phyloP scores from a whole-genome alignment of 2,329 filamentous ascomycete species.

The Hypoxylon sp. region DNA sequence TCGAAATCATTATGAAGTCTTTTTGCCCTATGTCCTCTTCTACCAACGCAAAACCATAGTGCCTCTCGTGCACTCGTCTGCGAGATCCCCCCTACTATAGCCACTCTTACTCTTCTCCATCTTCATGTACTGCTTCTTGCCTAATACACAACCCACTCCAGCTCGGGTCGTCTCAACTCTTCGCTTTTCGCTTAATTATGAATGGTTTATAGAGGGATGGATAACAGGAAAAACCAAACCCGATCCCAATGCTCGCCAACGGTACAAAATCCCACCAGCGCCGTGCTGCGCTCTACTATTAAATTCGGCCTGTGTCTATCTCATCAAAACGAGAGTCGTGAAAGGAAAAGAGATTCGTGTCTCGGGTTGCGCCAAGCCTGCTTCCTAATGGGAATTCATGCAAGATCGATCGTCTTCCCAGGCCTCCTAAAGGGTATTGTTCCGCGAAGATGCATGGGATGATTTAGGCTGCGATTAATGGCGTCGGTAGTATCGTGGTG shows the following conservation, averaged over 20 bases:
- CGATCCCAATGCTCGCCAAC: slow-evolving; percentile 55
- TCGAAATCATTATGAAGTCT: slow-evolving; percentile 42
- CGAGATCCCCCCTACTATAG: slow-evolving; percentile 44
- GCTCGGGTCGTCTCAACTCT: slow-evolving; percentile 28
- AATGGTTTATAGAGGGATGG: slow-evolving; percentile 50
- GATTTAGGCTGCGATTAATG: slow-evolving; percentile 20
- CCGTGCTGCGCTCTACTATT: slow-evolving; percentile 56
- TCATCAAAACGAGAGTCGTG: slow-evolving; percentile 56
- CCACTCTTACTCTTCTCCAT: slow-evolving; percentile 40
- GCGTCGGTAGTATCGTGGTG: slow-evolving; percentile 16
- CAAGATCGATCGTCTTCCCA: slow-evolving; percentile 34
- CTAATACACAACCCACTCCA: slow-evolving; percentile 34
- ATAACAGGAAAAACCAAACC: slow-evolving; percentile 50
- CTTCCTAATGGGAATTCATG: slow-evolving; percentile 42
- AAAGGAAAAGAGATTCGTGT: slow-evolving; percentile 51
- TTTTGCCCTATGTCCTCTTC: slow-evolving; percentile 49
- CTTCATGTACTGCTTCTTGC: slow-evolving; percentile 41
- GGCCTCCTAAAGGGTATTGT: slow-evolving; percentile 28
- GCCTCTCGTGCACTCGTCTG: slow-evolving; percentile 41
- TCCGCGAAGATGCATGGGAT: slow-evolving; percentile 23
- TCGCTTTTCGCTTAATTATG: slow-evolving; percentile 48
- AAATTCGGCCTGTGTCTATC: slow-evolving; percentile 54
- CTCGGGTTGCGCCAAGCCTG: slow-evolving; percentile 47
- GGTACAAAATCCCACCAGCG: slow-evolving; percentile 52
- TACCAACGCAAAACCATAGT: slow-evolving; percentile 44